These are phyloP conservation scores for Pezicula neosporulosa DNA, from an alignment of 2,329 filamentous ascomycete genomes.

Conservation along the genomic window DNA sequence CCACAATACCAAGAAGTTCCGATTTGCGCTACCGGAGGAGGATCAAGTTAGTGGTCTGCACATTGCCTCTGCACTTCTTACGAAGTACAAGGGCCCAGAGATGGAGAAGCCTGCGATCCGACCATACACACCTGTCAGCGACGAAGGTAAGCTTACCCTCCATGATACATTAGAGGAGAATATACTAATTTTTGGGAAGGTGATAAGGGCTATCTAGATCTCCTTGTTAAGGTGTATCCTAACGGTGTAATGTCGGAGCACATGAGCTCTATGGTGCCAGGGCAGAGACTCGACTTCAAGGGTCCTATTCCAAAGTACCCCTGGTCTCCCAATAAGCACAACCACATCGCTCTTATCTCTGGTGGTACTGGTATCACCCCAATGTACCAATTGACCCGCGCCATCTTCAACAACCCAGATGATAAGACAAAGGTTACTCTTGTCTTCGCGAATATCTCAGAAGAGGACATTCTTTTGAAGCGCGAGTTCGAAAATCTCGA, in stretches of 20 bases:
- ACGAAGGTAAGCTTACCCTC: constrained; percentile 61
- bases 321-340: constrained; percentile 89
- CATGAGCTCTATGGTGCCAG: constrained; percentile 77
- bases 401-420: constrained; percentile 92
- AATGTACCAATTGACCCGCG: constrained; percentile 91
- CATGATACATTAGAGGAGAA: constrained; percentile 2
- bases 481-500: constrained; percentile 81
- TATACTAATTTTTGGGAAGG: constrained; percentile 43
- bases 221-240: constrained; percentile 90
- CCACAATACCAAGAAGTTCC: constrained; percentile 92
- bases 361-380: constrained; percentile 96
- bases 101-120: constrained; percentile 83
- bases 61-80: constrained; percentile 83
- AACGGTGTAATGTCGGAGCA: constrained; percentile 89
- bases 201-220: constrained; percentile 75
- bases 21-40: constrained; percentile 81
- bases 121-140: constrained; percentile 89
- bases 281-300: constrained; percentile 86
- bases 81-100: constrained; percentile 83
- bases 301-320: constrained; percentile 92
- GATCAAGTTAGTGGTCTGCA: constrained; percentile 81
- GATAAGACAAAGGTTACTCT: constrained; percentile 98
- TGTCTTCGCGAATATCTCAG: constrained; percentile 83
- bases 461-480: constrained; percentile 91
- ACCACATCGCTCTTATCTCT: constrained; percentile 83